Evolutionary conservation across 345 rosid genomes (phyloP), one percentile per base, ranked within the genome.

Genomic region (Psidium friedrichsthalianum): DNA sequence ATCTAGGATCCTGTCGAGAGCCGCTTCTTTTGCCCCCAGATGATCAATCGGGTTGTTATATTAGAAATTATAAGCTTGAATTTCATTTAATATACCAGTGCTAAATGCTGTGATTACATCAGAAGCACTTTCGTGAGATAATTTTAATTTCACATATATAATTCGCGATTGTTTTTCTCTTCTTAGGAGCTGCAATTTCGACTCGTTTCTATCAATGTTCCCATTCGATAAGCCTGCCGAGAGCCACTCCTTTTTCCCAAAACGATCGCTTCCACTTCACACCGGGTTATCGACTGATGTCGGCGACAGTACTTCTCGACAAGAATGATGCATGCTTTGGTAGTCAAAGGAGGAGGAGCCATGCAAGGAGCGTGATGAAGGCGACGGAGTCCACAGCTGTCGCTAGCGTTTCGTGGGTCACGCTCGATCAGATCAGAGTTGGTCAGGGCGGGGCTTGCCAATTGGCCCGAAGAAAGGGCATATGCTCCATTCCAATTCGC

Each of bases 161-260:
- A 32, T 64, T 0, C 11, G 16, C 8, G 0, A 61, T 29, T 64
- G 2, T 15, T 64, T 69, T 69, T 5, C 42, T 1, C 22, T 15
- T 2, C 0, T 64, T 0, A 0, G 1, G 44, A 7, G 11, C 2
- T 2, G 18, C 36, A 14, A 27, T 59, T 27, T 4, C 8, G 8
- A 27, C 8, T 29, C 27, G 13, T 59, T 59, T 2, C 4, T 59
- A 1, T 20, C 74, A 9, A 59, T 27, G 14, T 59, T 6, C 15
- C 20, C 5, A 27, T 59, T 9, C 74, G 2, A 59, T 18, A 59
- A 59, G 1, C 74, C 9, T 27, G 1, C 3, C 40, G 14, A 6
- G 4, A 61, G 18, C 2, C 0, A 1, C 42, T 3, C 42, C 3
- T 61, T 59, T 8, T 15, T 0, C 20, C 54, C 54, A 2, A 49